Base-by-base conservation (phyloP, 2,329 filamentous ascomycete species). In the Colletotrichum trifolii region DNA sequence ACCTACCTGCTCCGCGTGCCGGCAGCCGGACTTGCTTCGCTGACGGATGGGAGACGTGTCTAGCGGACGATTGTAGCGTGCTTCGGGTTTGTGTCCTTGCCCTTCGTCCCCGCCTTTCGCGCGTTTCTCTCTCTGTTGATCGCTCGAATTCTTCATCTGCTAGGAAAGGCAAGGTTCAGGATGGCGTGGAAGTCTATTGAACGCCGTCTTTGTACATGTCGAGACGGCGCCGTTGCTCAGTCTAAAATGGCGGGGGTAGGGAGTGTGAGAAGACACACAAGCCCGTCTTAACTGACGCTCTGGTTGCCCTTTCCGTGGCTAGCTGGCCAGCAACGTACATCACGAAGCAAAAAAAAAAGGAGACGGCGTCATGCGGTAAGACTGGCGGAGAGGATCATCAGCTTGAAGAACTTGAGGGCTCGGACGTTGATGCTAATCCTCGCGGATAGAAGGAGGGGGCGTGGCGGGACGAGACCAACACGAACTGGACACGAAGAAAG, bases 321-420 rank as follows among this genome's bases (percentile, higher is more conserved):
- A 25, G 25, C 25, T 25, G 25, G 25, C 25, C 25, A 25, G 13
- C 43, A 40, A 55, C 36, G 43, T 15, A 15, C 12, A 50, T n/a
- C 33, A 36, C 9, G 46, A 50, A 40, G 55, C 36, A 54, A 36
- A 42, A 34, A 34, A 45, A 46, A 45, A 53, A 40, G 35, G 35
- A 35, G 53, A 39, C 57, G 62, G 62, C 62, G 62, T 54, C 50
- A 61, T 65, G 62, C 57, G 45, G 62, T 61, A 56, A 61, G 62
- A 65, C 62, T 46, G 50, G 50, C 39, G 62, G 57, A 46, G 57
- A 49, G 43, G 42, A 36, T 60, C 25, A 25, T 25, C 4, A 46
- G n/a, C 35, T 25, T 53, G 25, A 17, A 15, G 10, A 10, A 17
- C n/a, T 15, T 46, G 43, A 17, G n/a, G n/a, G 8, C 12, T 8